phyloP scores from a whole-genome alignment of 2,329 filamentous ascomycete genomes.

The Emydomyces testavorans region DNA sequence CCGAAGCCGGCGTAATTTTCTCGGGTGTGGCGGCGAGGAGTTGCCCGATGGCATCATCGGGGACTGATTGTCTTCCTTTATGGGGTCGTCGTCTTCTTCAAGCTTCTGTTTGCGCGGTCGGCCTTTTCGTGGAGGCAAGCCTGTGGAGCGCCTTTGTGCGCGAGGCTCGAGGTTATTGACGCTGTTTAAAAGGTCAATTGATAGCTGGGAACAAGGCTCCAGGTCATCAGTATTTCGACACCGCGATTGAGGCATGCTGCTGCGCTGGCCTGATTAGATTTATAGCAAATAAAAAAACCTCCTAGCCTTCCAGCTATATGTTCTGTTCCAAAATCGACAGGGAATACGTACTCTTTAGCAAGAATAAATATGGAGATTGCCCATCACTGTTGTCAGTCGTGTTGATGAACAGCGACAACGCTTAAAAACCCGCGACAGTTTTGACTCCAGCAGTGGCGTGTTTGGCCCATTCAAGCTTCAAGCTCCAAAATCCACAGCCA shows the following conservation, averaged over 20 bases:
- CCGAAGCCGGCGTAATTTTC: background rate
- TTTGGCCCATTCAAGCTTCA: too few relatives aligned
- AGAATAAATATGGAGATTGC: too few relatives aligned
- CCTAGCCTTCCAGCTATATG: too few relatives aligned
- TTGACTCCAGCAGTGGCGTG: too few relatives aligned
- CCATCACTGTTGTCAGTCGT: too few relatives aligned
- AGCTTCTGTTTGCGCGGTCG: background rate
- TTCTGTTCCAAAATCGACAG: too few relatives aligned
- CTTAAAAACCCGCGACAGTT: too few relatives aligned
- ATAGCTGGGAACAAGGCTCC: slow-evolving; percentile 1
- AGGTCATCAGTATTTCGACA: background rate
- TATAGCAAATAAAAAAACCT: background rate
- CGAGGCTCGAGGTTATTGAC: slow-evolving; percentile 1
- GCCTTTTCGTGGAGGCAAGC: background rate
- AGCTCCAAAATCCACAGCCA: too few relatives aligned
- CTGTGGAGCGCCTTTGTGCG: too few relatives aligned
- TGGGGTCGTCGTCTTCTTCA: background rate
- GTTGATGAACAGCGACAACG: too few relatives aligned
- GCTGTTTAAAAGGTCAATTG: slow-evolving; percentile 6
- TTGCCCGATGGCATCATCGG: background rate
- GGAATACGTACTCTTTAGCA: too few relatives aligned
- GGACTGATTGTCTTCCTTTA: background rate
- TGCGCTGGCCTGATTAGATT: background rate
- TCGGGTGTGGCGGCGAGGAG: background rate
- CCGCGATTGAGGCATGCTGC: background rate